Base-by-base conservation (phyloP, 768 basidiomycete genomes). In the Macrocybe gigantea region DNA sequence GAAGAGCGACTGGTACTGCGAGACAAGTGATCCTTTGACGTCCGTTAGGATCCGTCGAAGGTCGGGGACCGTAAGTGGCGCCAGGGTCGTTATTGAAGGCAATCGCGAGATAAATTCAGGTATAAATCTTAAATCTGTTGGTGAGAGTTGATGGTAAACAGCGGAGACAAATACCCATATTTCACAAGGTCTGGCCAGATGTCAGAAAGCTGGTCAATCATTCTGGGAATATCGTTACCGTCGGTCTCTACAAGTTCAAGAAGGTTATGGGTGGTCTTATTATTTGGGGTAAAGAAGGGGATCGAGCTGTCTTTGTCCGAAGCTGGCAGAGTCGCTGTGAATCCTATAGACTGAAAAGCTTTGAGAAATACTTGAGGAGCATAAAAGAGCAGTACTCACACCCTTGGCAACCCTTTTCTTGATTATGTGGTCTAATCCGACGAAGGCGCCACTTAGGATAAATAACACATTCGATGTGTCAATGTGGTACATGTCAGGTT, bases 401-500 rank as follows among this genome's bases (percentile, higher is more conserved):
- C 92, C 92, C 68, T 91, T 93, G 8, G 85, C 81, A 8, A 92
- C 73, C 35, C 93, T 75, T 45, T 83, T 73, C 60, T 83, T 84
- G 53, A 98, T 81, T 22, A 97, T 67, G 44, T 73, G 79, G 38
- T 96, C 93, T 42, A 97, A 67, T 0, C 94, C 94, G 7, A 96
- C 93, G 60, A 96, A 96, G 1, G 95, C 95, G 1, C 95, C 95
- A 43, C 92, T 93, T 8, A 95, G 63, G 51, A 98, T 88, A 65
- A 98, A 98, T n/a, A 98, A 70, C 22, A 97, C 80, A 56, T 97
- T 93, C 6, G 86, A 81, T 0, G 93, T 95, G 63, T 93, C 88
- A 34, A 93, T 83, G 45, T 82, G 79, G 55, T 82, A 87, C 9
- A 74, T 68, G 39, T 92, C 90, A 0, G 82, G 73, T 58, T 78